phyloP scores from a whole-genome alignment of 371 early-diverging fungal species.

The Capillidium rhysosporum region DNA sequence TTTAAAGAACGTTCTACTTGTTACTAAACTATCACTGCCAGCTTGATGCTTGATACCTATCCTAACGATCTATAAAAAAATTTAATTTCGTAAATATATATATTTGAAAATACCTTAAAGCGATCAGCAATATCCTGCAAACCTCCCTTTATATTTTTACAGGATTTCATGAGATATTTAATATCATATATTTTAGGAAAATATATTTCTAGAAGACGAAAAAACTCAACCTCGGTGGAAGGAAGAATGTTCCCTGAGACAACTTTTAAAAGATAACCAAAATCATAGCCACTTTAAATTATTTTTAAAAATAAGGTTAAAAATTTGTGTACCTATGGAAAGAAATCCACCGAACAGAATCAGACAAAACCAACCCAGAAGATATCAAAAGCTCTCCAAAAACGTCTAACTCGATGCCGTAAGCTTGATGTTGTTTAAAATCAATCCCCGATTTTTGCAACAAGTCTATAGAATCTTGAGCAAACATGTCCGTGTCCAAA shows the following conservation, averaged over 20 bases:
- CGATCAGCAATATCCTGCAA: conserved; percentile 98
- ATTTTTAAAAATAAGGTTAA: not conserved
- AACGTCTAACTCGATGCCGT: conserved; percentile 92
- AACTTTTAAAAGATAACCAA: conserved; percentile 96
- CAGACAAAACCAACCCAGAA: conserved; percentile 87
- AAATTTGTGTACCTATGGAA: conserved; percentile 71
- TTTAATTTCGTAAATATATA: not conserved
- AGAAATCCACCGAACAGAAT: conserved; percentile 93
- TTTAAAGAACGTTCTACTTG: conserved; percentile 91
- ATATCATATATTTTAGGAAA: conserved; percentile 99
- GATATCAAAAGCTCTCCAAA: conserved; percentile 97
- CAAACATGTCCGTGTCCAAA: conserved; percentile 92
- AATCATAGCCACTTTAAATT: conserved; percentile 82
- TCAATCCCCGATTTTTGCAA: conserved; percentile 95
- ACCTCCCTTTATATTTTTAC: conserved; percentile 93
- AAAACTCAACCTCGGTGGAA: conserved; percentile 85
- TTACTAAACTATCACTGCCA: conserved; percentile 95
- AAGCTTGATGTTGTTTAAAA: conserved; percentile 90
- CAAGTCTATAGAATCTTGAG: conserved; percentile 97
- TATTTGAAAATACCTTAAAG: conserved; percentile 37
- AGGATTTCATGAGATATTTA: conserved; percentile 94
- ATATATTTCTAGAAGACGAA: conserved; percentile 74
- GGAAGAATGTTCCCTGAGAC: conserved; percentile 86
- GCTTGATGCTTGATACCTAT: conserved; percentile 99
- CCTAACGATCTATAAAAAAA: conserved; percentile 39